Evolutionary conservation across 139 green algal genomes (phyloP), one percentile per base, ranked within the genome.

Genomic region (Yamagishiella unicocca): DNA sequence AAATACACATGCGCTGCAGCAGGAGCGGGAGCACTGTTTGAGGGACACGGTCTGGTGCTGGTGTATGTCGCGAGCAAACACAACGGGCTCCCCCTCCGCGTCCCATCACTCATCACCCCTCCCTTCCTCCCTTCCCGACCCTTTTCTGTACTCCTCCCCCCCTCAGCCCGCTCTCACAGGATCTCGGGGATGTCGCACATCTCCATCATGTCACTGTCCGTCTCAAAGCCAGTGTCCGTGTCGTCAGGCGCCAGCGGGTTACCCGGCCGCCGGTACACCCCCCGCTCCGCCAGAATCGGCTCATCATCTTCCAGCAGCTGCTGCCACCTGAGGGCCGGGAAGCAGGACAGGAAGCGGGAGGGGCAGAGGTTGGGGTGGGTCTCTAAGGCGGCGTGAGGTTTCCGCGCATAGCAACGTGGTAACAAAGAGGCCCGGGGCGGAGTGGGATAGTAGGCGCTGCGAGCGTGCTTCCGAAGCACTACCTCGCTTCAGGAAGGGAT

Each of bases 181-280:
- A 93, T 93, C 87, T 95, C 92, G 24, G 88, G 85, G 25, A 95
- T 85, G 46, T 95, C 92, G 79, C 92, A 95, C 77, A 95, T 86
- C 90, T 94, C 89, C 92, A 95, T 95, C 81, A 91, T 83, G 82
- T 95, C 92, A 46, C 55, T 87, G 72, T 95, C 92, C 14, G 92
- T 95, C 88, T 95, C 92, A 73, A 95, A 95, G 40, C 89, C 89
- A 29, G 90, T 95, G 82, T 95, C 92, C 1, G 89, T 93, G 66
- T 90, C 82, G 64, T 93, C 89, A 14, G 38, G 80, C 1, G 89
- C 88, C 71, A 87, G 74, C 17, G 82, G 82, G 88, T 88, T 85
- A 42, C 66, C 79, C 1, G 79, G 40, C 0, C 58, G 58, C 8
- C 58, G 55, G 58, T 62, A 74, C 1, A 25, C 2, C 4, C n/a